Conservation (phyloP, 1,284 basidiomycete species). For the Microbotryum lychnidis-dioicae region DNA sequence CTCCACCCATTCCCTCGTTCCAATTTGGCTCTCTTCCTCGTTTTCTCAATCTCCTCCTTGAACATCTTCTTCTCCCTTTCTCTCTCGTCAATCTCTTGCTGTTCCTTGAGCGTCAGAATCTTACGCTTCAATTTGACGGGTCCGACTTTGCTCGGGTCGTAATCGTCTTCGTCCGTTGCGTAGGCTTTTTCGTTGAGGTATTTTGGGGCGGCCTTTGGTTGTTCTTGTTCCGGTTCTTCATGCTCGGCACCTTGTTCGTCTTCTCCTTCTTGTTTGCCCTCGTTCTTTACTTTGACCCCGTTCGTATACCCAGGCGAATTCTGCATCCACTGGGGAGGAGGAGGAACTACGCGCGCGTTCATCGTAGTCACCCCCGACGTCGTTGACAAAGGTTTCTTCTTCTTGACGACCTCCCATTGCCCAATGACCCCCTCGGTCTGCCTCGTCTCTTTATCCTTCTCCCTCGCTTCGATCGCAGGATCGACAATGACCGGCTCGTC, state of each 20-base stretch:
- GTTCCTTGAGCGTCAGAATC: constrained; percentile 27
- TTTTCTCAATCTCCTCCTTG: constrained; percentile 6
- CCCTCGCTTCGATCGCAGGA: constrained; percentile 45
- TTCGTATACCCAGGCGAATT: constrained; percentile 1
- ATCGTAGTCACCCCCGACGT: not conserved
- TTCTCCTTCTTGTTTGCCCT: constrained; percentile 1
- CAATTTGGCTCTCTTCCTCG: not conserved
- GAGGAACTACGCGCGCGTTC: not conserved
- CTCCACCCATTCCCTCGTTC: constrained; percentile 6
- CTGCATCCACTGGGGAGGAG: not conserved
- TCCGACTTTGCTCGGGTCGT: constrained; percentile 23
- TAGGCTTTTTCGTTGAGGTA: constrained; percentile 20
- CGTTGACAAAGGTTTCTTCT: constrained; percentile 34
- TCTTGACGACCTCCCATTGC: constrained; percentile 65
- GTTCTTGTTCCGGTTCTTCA: constrained; percentile 1
- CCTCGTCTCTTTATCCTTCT: constrained; percentile 51
- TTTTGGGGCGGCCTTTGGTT: not conserved
- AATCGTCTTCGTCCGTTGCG: constrained; percentile 17
- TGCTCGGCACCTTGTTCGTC: constrained; percentile 5
- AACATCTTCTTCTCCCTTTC: constrained; percentile 4
- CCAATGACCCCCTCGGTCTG: constrained; percentile 65
- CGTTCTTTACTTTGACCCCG: not conserved
- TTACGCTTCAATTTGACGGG: constrained; percentile 24
- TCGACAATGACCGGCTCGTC: constrained; percentile 56
- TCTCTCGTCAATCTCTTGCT: constrained; percentile 10